Evolutionary conservation across 148 eudicot species (phyloP).

Genomic region (Heliosperma pusillum): DNA sequence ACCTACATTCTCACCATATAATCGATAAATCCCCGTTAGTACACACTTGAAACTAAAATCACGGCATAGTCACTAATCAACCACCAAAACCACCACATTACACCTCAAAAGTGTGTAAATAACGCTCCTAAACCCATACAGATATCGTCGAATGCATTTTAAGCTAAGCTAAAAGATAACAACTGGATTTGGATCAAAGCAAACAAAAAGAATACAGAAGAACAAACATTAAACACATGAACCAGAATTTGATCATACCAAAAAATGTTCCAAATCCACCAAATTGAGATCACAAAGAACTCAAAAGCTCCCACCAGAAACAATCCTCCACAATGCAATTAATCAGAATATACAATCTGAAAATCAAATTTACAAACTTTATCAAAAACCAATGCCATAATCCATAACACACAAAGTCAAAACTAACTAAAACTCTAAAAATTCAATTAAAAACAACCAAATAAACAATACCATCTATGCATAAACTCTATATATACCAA

Average conservation of each 20-base stretch:
- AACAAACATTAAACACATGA: conserved; percentile 3
- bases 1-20: too few species aligned
- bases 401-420: neutral
- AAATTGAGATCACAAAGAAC: conserved; percentile 11
- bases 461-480: conserved; percentile 19
- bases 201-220: neutral
- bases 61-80: too few species aligned
- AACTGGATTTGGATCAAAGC: neutral
- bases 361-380: neutral
- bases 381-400: neutral
- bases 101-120: too few species aligned
- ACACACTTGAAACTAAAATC: too few species aligned
- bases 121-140: too few species aligned
- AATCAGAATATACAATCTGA: conserved; percentile 22
- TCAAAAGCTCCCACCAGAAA: conserved; percentile 13
- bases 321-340: conserved; percentile 22
- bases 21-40: too few species aligned
- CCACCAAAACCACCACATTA: too few species aligned
- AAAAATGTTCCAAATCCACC: neutral
- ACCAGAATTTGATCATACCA: neutral
- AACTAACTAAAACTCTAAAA: neutral
- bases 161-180: neutral
- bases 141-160: too few species aligned
- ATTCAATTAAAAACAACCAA: neutral
- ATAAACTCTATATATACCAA: neutral